Evolutionary conservation across 768 basidiomycete genomes (phyloP).

Genomic region (Clavaria fumosa): DNA sequence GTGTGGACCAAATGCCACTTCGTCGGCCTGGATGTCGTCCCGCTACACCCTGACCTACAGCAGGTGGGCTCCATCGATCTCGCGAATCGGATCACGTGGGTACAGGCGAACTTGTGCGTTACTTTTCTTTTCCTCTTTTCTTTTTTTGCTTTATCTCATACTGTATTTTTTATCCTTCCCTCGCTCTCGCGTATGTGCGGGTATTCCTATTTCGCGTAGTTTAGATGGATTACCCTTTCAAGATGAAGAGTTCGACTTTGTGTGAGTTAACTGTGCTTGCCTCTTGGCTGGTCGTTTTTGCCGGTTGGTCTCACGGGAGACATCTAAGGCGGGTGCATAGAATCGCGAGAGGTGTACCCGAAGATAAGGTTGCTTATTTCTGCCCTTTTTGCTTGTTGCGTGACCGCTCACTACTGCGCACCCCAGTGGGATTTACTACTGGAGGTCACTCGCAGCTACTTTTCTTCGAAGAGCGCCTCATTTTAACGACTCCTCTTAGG

Average conservation of each 20-base stretch:
- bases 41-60: conserved; percentile 53
- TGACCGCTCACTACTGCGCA: conserved; percentile 1
- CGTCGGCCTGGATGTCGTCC: conserved; percentile 53
- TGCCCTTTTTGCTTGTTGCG: not conserved
- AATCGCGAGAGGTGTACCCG: conserved; percentile 60
- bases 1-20: conserved; percentile 40
- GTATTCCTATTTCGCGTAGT: conserved; percentile 22
- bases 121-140: conserved; percentile 4
- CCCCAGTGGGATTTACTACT: conserved; percentile 58
- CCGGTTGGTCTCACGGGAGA: conserved; percentile 1
- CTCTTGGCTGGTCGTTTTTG: not conserved
- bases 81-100: conserved; percentile 50
- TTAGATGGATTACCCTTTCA: conserved; percentile 56
- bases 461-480: not conserved
- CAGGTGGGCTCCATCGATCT: conserved; percentile 42
- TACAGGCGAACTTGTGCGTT: conserved; percentile 57
- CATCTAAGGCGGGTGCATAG: conserved; percentile 46
- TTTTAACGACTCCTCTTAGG: conserved; percentile 13
- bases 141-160: conserved; percentile 6
- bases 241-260: conserved; percentile 61
- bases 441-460: conserved; percentile 23
- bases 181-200: too few relatives aligned
- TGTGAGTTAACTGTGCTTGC: too few relatives aligned
- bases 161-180: too few relatives aligned
- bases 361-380: conserved; percentile 39